Base-by-base conservation (phyloP, 1,139 yeast species). In the Schwanniomyces etchellsii region DNA sequence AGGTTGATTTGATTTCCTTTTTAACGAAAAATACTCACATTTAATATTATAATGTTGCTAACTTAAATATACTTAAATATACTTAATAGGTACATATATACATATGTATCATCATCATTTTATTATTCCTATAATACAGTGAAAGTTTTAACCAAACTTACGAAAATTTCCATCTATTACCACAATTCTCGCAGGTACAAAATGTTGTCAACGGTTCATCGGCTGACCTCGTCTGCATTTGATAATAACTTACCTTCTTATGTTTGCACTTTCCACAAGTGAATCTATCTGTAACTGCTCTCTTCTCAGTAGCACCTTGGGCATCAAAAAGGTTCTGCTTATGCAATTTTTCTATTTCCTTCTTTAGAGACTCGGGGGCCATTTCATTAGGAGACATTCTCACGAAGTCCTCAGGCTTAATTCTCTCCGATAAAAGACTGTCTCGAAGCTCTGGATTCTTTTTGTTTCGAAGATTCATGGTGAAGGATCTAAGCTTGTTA, bases 131-230 rank as follows among this genome's bases (percentile, higher is more conserved):
- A n/a, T n/a, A n/a, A n/a, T n/a, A n/a, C n/a, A n/a, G n/a, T n/a
- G n/a, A n/a, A n/a, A n/a, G n/a, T n/a, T 9, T 7, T 7, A 7
- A 23, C 7, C 25, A 7, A 23, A n/a, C n/a, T 32, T 20, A 81
- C 14, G 91, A 81, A 53, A 89, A 89, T 60, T 91, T 89, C 97
- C 97, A 91, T 59, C 97, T 76, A 54, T 91, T 86, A 43, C 97
- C 97, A 67, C 98, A 91, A 45, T 80, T 84, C 51, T 89, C 96
- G 65, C 97, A 91, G 2, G 96, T 89, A 65, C 97, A 91, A 55
- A 91, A 91, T 2, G 98, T 91, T 5, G 98, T 91, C 51, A 91
- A 74, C 37, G 98, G 98, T 60, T 91, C 98, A 75, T 91, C 98
- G 16, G 98, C 98, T 35, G 95, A 84, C 58, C 98, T 72, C 24